Evolutionary conservation across 306 rosid genomes (phyloP), one percentile per base, ranked within the genome.

Genomic region (Glycyrrhiza uralensis): DNA sequence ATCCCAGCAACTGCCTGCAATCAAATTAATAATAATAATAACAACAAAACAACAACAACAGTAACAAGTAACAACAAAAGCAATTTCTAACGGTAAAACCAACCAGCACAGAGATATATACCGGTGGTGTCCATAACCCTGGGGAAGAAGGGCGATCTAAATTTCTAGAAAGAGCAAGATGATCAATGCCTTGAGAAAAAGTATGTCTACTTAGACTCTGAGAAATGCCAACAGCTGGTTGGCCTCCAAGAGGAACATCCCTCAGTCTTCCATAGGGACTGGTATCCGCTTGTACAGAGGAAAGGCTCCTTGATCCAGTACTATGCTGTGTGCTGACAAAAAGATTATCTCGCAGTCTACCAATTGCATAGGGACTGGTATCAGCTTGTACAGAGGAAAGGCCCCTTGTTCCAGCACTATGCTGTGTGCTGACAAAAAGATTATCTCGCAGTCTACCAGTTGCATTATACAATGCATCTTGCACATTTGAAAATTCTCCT

Each of bases 381-480:
- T 89, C 92, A 6, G 85, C 75, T 66, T 52, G 77, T 52, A 82
- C 44, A 59, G 89, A 80, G 59, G 94, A 71, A 74, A 59, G 59
- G 65, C 77, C 75, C 84, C 86, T 88, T 42, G 87, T 74, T 85
- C 86, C 95, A 51, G 73, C 76, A 74, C 74, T 89, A 75, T 77
- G 84, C 66, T 80, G 83, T n/a, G 78, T 60, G 65, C 81, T 79
- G 68, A 84, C 69, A 67, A 94, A 84, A 63, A 94, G 75, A 81
- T 94, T 88, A 76, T 94, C 96, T 69, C 99, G 88, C 69, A 94
- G 75, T 79, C 96, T 90, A 72, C 99, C 96, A 72, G 96, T 94
- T 66, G 85, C 87, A 80, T 89, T 86, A 83, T 91, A 94, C 64
- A 91, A 82, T 33, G 99, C 99, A 79, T 94, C 99, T 88, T 89